Conservation (phyloP, 306 rosid genomes). For the Vigna hirtella region DNA sequence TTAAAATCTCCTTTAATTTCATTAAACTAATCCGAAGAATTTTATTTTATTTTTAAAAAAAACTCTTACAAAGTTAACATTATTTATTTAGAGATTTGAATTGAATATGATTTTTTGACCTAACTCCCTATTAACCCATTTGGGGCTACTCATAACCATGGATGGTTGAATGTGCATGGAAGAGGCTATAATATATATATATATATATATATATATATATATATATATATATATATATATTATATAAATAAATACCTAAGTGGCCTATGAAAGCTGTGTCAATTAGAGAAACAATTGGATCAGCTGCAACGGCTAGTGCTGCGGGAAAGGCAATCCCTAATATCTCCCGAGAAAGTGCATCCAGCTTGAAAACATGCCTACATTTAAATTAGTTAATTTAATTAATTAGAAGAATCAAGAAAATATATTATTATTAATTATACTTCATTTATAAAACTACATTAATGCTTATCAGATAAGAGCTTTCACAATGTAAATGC, state of each 20-base stretch:
- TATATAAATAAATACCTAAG: constrained; percentile 55
- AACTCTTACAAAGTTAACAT: no score
- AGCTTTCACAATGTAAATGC: constrained; percentile 14
- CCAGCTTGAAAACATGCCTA: constrained; percentile 78
- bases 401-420: constrained; percentile 1
- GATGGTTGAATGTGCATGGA: background rate
- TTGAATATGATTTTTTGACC: no score
- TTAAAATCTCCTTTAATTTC: no score
- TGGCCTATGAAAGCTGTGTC: constrained; percentile 96
- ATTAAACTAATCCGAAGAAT: no score
- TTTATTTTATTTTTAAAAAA: no score
- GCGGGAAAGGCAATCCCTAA: constrained; percentile 85
- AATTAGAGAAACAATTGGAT: constrained; percentile 93
- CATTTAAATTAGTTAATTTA: background rate
- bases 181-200: background rate
- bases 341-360: constrained; percentile 71
- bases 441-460: background rate
- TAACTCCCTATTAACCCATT: no score
- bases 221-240: no score
- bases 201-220: no score
- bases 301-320: constrained; percentile 93
- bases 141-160: background rate
- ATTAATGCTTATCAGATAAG: background rate
- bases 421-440: background rate
- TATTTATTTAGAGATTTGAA: no score